Conservation (phyloP, 805 yeast species). For the Tetrapisispora phaffii region DNA sequence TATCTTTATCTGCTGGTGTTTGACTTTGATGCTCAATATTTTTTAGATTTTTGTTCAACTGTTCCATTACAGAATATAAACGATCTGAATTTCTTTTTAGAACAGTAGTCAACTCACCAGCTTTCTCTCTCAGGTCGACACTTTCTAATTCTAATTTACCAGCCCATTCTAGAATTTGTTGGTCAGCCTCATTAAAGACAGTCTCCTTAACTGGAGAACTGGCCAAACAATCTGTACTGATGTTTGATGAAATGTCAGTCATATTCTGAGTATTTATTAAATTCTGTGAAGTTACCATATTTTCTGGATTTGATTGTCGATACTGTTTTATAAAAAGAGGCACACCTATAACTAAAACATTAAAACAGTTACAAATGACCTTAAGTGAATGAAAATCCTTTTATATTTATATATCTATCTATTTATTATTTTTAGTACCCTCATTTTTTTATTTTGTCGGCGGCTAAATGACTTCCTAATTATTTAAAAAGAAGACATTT, state of each 20-base stretch:
- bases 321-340: no score
- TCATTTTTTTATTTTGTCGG: neutral
- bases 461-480: neutral
- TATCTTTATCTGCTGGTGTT: neutral
- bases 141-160: constrained; percentile 41
- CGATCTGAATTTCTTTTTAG: constrained; percentile 11
- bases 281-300: neutral
- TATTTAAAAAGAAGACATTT: neutral
- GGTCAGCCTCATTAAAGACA: constrained; percentile 14
- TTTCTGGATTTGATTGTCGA: neutral
- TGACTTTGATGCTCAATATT: neutral
- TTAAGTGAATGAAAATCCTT: neutral
- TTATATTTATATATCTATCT: neutral
- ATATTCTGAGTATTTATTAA: neutral
- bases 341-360: no score
- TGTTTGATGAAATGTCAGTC: neutral
- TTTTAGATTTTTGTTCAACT: neutral
- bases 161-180: constrained; percentile 39
- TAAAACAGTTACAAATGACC: neutral
- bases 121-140: constrained; percentile 33
- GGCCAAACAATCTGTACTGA: constrained; percentile 2
- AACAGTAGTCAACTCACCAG: constrained; percentile 12
- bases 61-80: neutral
- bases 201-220: constrained; percentile 1
- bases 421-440: neutral